A percentile compares a stretch with the other conserved stretches of the same genome.
Evolutionary conservation across 2,329 filamentous ascomycete species (phyloP).

Genomic region (Arthrobotrys musiformis): DNA sequence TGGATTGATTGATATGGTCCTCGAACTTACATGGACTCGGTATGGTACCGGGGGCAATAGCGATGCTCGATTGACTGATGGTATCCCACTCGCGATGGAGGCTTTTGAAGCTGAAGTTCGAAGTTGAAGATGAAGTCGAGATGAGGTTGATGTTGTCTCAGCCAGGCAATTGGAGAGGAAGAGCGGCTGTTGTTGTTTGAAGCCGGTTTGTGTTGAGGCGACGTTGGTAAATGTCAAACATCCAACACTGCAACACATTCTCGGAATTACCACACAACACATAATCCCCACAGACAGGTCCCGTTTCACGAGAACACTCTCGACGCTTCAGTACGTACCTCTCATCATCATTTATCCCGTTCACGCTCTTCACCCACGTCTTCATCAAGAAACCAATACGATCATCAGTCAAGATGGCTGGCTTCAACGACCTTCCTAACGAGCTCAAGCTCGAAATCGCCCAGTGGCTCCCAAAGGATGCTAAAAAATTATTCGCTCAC

Average conservation of each 20-base stretch:
- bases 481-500: not conserved
- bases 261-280: not conserved
- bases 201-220: not conserved
- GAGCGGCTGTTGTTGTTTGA: not conserved
- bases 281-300: too few species aligned
- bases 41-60: not conserved
- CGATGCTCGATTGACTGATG: not conserved
- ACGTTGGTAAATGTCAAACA: not conserved
- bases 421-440: not conserved
- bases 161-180: not conserved
- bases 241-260: not conserved
- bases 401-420: not conserved
- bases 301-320: not conserved
- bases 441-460: not conserved
- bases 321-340: not conserved
- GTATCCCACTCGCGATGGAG: not conserved
- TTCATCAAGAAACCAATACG: not conserved
- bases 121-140: constrained; percentile 1
- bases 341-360: too few species aligned
- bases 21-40: not conserved
- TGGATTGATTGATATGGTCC: not conserved
- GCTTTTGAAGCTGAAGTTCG: not conserved
- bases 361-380: too few species aligned
- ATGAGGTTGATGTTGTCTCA: not conserved
- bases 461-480: too few species aligned